Evolutionary conservation across 176 grass and related monocot genomes (phyloP), one percentile per base, ranked within the genome.

Genomic region (Tillandsia leiboldiana): DNA sequence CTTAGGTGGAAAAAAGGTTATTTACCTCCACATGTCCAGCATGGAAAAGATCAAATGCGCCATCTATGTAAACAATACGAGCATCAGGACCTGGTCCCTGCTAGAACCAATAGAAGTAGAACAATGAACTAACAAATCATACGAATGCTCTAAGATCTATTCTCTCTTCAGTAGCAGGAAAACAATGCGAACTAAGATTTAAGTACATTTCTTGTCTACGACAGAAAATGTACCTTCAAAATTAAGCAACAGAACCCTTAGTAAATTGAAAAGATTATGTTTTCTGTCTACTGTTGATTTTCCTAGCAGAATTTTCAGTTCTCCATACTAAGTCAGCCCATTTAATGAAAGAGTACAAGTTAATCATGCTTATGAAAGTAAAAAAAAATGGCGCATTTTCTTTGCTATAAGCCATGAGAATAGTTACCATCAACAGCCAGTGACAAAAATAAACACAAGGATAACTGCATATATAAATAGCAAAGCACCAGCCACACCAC

Each of bases 1-100:
- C 22, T 61, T 61, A 61, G 17, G 51, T 75, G 65, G 50, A 18
- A 2, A 68, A 70, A 26, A 66, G 26, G 64, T 73, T 79, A 26
- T 61, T 23, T 83, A 99, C 90, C 94, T 99, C 94, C 42, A 99
- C 94, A 82, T 99, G 84, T 65, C 94, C 94, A 75, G 94, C 90
- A 83, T 99, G 94, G 49, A 99, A 88, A 48, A 93, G 82, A 90
- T 99, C 90, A 80, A 93, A 99, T 42, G 89, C 94, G 54, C 90
- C 94, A 53, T 99, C 94, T 49, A 93, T 93, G 75, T 99, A 99
- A 75, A 99, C 80, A 88, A 93, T 76, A 52, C 80, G 78, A 81
- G 90, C 91, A 86, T 93, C 80, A 73, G 90, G 87, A 50, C 84
- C 74, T 79, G 94, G 94, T 14, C 94, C 84, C 94, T 99, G 77